Evolutionary conservation across 140 eudicot species (phyloP).

Genomic region (Cichorium intybus): DNA sequence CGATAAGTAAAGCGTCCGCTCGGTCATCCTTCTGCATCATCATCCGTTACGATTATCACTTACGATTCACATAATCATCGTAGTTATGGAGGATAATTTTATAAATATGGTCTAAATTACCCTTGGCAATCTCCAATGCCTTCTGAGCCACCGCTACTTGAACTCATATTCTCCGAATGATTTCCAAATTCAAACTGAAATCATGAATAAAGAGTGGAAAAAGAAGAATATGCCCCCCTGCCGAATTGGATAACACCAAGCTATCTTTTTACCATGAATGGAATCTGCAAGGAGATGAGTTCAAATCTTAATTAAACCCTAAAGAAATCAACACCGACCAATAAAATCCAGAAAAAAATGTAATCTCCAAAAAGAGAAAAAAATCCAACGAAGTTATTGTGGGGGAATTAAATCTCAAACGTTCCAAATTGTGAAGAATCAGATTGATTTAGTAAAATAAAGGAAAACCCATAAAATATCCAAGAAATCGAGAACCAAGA

Average conservation of each 20-base stretch:
- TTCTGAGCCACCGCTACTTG: conserved; percentile 45
- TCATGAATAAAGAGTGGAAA: conserved; percentile 13
- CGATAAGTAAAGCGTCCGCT: conserved; percentile 60
- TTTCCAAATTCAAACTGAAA: conserved; percentile 1
- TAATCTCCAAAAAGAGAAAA: conserved; percentile 5
- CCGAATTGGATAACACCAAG: conserved; percentile 12
- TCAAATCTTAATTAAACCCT: conserved; percentile 26
- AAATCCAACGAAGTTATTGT: not conserved
- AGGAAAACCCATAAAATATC: conserved; percentile 19
- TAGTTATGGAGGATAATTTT: conserved; percentile 62
- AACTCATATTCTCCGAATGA: conserved; percentile 41
- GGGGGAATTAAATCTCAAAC: conserved; percentile 6
- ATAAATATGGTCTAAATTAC: conserved; percentile 65
- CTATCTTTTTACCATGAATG: conserved; percentile 18
- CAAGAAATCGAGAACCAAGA: no score
- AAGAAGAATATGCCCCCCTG: conserved; percentile 14
- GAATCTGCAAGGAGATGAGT: conserved; percentile 13
- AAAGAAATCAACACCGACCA: conserved; percentile 19
- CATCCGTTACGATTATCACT: no score
- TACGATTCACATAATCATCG: conserved; percentile 54
- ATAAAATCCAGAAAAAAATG: conserved; percentile 8
- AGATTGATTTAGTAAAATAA: conserved; percentile 13
- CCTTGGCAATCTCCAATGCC: conserved; percentile 86
- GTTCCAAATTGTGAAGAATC: conserved; percentile 13
- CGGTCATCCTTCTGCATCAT: no score